phyloP scores from a whole-genome alignment of 306 rosid genomes.

The Comarum palustre region DNA sequence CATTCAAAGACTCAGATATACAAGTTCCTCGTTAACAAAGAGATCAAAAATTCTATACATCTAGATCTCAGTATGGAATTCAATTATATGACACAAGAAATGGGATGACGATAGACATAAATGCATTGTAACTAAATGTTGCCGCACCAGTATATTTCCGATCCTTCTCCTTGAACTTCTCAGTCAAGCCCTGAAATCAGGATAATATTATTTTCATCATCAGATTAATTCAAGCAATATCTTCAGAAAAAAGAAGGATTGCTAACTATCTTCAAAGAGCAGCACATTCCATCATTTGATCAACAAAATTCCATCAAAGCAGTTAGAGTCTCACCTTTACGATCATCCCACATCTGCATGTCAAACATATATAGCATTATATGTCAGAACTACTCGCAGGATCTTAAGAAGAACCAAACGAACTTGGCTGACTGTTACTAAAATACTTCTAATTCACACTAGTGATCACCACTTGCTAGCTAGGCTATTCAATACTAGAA shows the following conservation, averaged over 20 bases:
- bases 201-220: not conserved
- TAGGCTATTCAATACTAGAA: not conserved
- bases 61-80: slow-evolving; percentile 11
- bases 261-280: not conserved
- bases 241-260: not conserved
- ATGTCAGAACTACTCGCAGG: slow-evolving; percentile 32
- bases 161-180: slow-evolving; percentile 86
- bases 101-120: slow-evolving; percentile 79
- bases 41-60: not conserved
- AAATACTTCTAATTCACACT: not conserved
- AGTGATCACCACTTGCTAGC: not conserved
- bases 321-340: slow-evolving; percentile 56
- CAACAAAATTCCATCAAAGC: not conserved
- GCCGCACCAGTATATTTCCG: slow-evolving; percentile 58
- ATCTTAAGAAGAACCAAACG: not conserved
- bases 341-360: slow-evolving; percentile 84
- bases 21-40: not conserved
- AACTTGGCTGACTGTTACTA: not conserved
- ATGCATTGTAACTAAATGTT: slow-evolving; percentile 51
- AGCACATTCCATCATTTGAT: not conserved
- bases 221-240: not conserved
- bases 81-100: slow-evolving; percentile 73
- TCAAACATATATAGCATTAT: slow-evolving; percentile 28
- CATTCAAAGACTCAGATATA: not conserved
- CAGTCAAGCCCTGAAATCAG: slow-evolving; percentile 78